phyloP scores from a whole-genome alignment of 805 yeast genomes.

The Isabelozyma pseudorhagii region DNA sequence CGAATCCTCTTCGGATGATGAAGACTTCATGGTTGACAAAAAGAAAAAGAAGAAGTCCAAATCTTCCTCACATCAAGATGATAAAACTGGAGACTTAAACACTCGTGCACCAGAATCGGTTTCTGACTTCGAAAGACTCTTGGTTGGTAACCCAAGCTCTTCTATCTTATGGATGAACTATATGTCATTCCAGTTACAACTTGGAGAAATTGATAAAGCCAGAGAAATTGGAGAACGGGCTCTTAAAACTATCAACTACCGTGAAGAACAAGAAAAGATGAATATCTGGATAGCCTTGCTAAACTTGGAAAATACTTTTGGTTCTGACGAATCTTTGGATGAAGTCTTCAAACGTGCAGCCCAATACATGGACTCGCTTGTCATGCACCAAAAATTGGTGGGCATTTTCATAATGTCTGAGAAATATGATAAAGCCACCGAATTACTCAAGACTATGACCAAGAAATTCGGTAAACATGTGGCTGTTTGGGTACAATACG shows the following conservation, averaged over 20 bases:
- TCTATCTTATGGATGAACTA: constrained; percentile 96
- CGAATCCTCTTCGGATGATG: constrained; percentile 52
- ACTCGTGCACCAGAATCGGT: constrained; percentile 89
- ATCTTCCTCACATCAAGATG: constrained; percentile 57
- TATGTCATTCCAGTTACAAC: constrained; percentile 95
- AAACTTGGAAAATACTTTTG: constrained; percentile 92
- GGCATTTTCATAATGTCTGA: constrained; percentile 74
- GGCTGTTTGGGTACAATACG: constrained; percentile 79
- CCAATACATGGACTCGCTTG: constrained; percentile 86
- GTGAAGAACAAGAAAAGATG: constrained; percentile 90
- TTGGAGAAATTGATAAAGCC: constrained; percentile 92
- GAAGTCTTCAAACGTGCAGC: constrained; percentile 79
- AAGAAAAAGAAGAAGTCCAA: constrained; percentile 43
- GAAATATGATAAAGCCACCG: constrained; percentile 66
- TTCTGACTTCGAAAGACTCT: constrained; percentile 85
- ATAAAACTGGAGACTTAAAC: constrained; percentile 79
- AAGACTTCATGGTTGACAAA: constrained; percentile 55
- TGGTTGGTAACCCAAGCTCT: constrained; percentile 90
- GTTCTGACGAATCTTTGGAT: constrained; percentile 77
- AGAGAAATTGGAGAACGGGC: constrained; percentile 93
- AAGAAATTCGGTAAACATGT: constrained; percentile 75
- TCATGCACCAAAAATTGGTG: constrained; percentile 76
- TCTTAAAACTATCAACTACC: constrained; percentile 78
- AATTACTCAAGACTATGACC: constrained; percentile 59
- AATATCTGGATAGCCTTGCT: constrained; percentile 95